Evolutionary conservation across 495 filamentous ascomycete genomes (phyloP), one percentile per base, ranked within the genome.

Genomic region (Oleoguttula mirabilis): DNA sequence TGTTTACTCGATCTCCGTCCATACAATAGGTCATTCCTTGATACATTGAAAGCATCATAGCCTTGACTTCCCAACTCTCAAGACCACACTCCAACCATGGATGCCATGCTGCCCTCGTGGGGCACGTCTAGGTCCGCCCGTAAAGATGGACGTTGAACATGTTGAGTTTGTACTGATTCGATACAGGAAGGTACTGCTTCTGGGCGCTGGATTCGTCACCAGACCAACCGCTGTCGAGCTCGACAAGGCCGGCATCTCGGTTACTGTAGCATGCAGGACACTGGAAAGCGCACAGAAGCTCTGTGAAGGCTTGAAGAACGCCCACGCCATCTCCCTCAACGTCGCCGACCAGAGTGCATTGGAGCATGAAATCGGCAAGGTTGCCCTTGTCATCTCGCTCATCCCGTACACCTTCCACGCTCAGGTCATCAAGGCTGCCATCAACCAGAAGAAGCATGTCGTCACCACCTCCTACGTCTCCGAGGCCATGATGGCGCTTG

Each of bases 401-500:
- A 94, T 96, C 47, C 88, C 90, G 10, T 98, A 96, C 64, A 94
- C 79, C 48, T 87, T 76, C 73, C 90, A 98, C 62, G 81, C 80
- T 34, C 66, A 66, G 28, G 87, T 95, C 45, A 92, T 96, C 72
- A 88, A 92, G 68, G 75, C 79, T n/a, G 90, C 87, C 22, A 95
- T 96, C 61, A 74, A 79, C 46, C 71, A 78, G 45, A 95, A 94
- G 80, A 92, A 82, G 66, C 66, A 96, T 69, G 88, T 96, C 39
- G 90, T 96, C 38, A 95, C 90, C 30, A 96, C 90, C n/a, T 82
- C 76, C 43, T 95, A 96, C 55, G 80, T 93, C 35, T 90, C 83
- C 2, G 86, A 87, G 0, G 85, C 84, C 21, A 95, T 98, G 88
- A 55, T 77, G 61, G 90, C 84, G 66, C 70, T 98, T 21, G 85